Evolutionary conservation across 352 stramenopile genomes (phyloP), one percentile per base, ranked within the genome.

Genomic region (Globisporangium carolinianum): DNA sequence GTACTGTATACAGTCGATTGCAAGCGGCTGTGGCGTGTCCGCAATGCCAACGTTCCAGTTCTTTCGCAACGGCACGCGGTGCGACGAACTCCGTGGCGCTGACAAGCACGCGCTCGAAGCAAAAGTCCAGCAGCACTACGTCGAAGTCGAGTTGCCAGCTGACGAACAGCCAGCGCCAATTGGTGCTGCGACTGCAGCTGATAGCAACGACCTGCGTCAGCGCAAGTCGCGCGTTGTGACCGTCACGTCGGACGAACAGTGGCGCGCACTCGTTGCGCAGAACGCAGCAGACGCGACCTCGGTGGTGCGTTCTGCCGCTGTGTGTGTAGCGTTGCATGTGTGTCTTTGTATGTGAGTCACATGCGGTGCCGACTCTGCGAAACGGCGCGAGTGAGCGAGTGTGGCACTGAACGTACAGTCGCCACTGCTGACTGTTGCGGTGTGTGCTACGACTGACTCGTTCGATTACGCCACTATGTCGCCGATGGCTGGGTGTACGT

Each of bases 31-130:
- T 64, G 88, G 83, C 32, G 89, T 98, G 66, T 77, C 66, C 11
- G 86, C 90, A 43, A 98, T 98, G 91, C 94, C 94, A 6, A 98
- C 94, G n/a, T 98, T 98, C 71, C 88, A 98, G 59, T 92, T 98
- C 64, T 98, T 87, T 68, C 94, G 95, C 65, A 83, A 83, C 52
- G 89, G 88, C 47, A 74, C 66, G 37, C 96, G 93, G 69, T 86
- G 92, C 37, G 86, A 97, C 56, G 87, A 97, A 66, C 63, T 97
- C 51, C 74, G 76, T 6, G 93, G 93, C 8, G 93, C 93, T 9
- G 79, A 96, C 63, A 79, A 74, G 49, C 77, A 66, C 24, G 66
- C 47, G 4, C 66, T 94, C 8, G 79, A 92, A 57, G 49, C 60
- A 37, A 64, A 65, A n/a, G 75, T 94, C 37, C 73, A 87, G 67